phyloP scores from a whole-genome alignment of 805 yeast genomes.

The Hanseniaspora vineae region DNA sequence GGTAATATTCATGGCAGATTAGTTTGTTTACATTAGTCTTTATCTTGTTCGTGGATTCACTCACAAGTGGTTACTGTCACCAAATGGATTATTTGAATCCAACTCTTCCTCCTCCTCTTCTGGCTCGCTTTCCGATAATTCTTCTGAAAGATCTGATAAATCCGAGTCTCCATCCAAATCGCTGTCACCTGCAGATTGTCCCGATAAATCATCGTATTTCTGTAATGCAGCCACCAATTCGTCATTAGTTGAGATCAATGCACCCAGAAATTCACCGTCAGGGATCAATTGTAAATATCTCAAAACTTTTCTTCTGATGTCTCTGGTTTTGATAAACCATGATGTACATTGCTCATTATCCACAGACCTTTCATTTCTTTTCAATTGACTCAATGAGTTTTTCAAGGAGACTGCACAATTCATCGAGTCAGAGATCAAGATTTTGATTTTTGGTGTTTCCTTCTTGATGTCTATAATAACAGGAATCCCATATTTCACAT shows the following conservation, averaged over 20 bases:
- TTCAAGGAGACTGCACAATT: constrained; percentile 57
- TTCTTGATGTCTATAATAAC: constrained; percentile 45
- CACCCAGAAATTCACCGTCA: constrained; percentile 78
- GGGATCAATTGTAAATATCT: constrained; percentile 75
- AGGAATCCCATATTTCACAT: constrained; percentile 40
- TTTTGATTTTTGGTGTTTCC: constrained; percentile 61
- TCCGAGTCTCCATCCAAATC: constrained; percentile 26
- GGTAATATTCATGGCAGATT: too few species aligned
- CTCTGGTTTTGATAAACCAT: constrained; percentile 62
- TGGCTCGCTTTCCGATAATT: constrained; percentile 12
- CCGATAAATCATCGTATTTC: constrained; percentile 48
- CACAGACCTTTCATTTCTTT: constrained; percentile 39
- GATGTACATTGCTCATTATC: constrained; percentile 50
- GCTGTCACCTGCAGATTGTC: constrained; percentile 28
- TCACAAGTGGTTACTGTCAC: constrained; percentile 29
- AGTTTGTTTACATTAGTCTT: too few species aligned
- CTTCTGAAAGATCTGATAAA: constrained; percentile 21
- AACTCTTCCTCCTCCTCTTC: constrained; percentile 11
- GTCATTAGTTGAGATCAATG: constrained; percentile 80
- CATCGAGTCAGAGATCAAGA: constrained; percentile 61
- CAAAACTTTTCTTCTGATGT: constrained; percentile 63
- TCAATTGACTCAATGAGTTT: constrained; percentile 40
- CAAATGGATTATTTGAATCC: constrained; percentile 34
- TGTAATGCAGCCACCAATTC: constrained; percentile 67
- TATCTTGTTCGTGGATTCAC: too few species aligned